phyloP scores from a whole-genome alignment of 2,329 filamentous ascomycete genomes.

The Epichloe sylvatica region DNA sequence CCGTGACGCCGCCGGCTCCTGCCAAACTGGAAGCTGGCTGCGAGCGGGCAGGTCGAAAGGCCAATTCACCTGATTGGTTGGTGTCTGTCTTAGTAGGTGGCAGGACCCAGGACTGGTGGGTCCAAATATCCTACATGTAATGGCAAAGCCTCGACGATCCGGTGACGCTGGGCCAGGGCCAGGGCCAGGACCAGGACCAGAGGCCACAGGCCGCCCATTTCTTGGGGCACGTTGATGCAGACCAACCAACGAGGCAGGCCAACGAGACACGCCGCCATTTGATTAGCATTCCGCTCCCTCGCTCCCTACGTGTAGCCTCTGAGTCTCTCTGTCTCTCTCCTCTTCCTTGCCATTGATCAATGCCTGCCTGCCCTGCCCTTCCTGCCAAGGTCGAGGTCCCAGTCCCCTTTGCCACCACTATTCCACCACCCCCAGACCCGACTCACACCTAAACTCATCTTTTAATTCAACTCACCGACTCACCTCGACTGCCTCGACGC shows the following conservation, averaged over 20 bases:
- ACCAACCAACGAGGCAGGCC: neutral
- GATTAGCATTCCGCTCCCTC: slow-evolving; percentile 8
- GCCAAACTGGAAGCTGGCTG: too few species aligned
- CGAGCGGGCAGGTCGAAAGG: too few species aligned
- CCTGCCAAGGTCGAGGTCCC: neutral
- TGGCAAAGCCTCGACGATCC: neutral
- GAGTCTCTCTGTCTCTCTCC: neutral
- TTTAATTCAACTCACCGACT: neutral
- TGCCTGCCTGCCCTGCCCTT: neutral
- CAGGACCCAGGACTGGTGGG: neutral
- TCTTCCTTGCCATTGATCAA: neutral
- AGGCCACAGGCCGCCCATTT: too few species aligned
- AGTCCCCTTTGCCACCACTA: neutral
- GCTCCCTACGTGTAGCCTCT: neutral
- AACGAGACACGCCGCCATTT: slow-evolving; percentile 5
- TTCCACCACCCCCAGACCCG: too few species aligned
- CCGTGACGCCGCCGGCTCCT: too few species aligned
- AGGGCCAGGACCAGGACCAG: too few species aligned
- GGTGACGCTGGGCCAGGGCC: neutral
- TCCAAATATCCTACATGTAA: neutral
- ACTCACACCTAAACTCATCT: too few species aligned
- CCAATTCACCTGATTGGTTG: too few species aligned
- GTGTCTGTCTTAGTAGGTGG: too few species aligned
- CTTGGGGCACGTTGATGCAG: too few species aligned
- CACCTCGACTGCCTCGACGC: neutral